phyloP scores from a whole-genome alignment of 2,329 filamentous ascomycete genomes.

The Tolypocladium sp. region DNA sequence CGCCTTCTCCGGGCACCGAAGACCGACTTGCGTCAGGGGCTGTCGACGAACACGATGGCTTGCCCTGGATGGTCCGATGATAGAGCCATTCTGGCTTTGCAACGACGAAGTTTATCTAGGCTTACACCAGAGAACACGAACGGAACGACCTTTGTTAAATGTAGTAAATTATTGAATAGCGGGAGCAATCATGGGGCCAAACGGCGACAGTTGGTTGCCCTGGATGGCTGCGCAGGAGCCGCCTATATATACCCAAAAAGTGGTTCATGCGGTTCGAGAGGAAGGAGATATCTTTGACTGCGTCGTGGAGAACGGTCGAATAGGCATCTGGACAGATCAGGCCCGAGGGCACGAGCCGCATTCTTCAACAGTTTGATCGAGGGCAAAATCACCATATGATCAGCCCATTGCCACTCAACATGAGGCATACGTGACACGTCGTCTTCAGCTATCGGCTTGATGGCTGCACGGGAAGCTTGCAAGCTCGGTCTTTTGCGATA shows the following conservation, averaged over 20 bases:
- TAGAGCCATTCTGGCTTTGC: no score
- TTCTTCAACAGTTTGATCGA: neutral
- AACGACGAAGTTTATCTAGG: neutral
- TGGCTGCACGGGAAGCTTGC: slow-evolving; percentile 39
- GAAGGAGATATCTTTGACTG: neutral
- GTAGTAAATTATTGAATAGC: neutral
- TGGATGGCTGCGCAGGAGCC: neutral
- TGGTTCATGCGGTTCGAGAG: neutral
- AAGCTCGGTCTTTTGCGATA: slow-evolving; percentile 72
- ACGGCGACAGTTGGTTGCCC: neutral
- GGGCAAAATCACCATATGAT: neutral
- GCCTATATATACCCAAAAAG: neutral
- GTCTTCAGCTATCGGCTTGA: neutral
- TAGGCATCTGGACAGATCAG: neutral
- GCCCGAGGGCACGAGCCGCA: neutral
- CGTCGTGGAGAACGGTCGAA: neutral
- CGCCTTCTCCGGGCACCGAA: neutral
- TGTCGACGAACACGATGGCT: neutral
- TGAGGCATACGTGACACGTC: neutral
- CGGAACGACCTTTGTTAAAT: neutral
- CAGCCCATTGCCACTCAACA: neutral
- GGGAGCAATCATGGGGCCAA: neutral
- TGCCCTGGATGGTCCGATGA: neutral
- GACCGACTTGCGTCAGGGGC: neutral
- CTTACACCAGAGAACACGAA: neutral